Percentiles rank a stretch among this genome's conserved stretches.
phyloP scores from a whole-genome alignment of 2,329 filamentous ascomycete species.

The Trichophyton verrucosum region DNA sequence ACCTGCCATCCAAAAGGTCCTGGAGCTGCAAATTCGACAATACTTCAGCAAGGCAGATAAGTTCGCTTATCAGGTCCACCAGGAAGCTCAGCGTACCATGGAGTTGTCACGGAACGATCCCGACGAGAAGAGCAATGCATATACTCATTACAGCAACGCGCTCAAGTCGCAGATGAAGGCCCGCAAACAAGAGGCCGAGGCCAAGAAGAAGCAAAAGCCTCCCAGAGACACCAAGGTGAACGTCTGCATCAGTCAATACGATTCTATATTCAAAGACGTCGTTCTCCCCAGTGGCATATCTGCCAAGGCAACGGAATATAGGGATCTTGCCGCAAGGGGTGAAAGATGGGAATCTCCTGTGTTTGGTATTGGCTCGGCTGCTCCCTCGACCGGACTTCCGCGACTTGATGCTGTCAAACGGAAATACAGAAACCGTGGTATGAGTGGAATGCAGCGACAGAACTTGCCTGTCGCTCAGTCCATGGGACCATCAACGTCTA shows the following conservation, averaged over 20 bases:
- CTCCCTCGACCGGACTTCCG: slow-evolving; percentile 61
- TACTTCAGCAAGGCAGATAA: slow-evolving; percentile 63
- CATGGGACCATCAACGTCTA: not conserved
- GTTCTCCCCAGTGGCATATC: slow-evolving; percentile 78
- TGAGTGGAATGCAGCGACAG: not conserved
- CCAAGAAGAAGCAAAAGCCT: slow-evolving; percentile 49
- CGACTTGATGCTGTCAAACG: slow-evolving; percentile 41
- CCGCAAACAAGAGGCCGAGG: slow-evolving; percentile 64
- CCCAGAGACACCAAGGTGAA: slow-evolving; percentile 59
- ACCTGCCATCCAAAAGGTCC: slow-evolving; percentile 70
- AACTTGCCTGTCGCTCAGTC: not conserved
- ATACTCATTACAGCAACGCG: slow-evolving; percentile 68
- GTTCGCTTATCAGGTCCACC: slow-evolving; percentile 63
- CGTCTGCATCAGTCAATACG: slow-evolving; percentile 70
- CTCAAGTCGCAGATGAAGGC: slow-evolving; percentile 60
- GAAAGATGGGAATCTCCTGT: slow-evolving; percentile 91
- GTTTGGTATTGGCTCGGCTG: slow-evolving; percentile 72
- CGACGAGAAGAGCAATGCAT: slow-evolving; percentile 66
- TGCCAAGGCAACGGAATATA: slow-evolving; percentile 88
- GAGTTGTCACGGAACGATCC: slow-evolving; percentile 56
- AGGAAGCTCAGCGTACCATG: slow-evolving; percentile 63
- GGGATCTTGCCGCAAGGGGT: slow-evolving; percentile 72
- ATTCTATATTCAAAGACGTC: slow-evolving; percentile 85
- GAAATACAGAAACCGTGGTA: slow-evolving; percentile 32
- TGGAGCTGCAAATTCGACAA: slow-evolving; percentile 82